These are phyloP conservation scores for Colletotrichum agaves DNA, from an alignment of 2,329 filamentous ascomycete genomes.

Conservation along the genomic window DNA sequence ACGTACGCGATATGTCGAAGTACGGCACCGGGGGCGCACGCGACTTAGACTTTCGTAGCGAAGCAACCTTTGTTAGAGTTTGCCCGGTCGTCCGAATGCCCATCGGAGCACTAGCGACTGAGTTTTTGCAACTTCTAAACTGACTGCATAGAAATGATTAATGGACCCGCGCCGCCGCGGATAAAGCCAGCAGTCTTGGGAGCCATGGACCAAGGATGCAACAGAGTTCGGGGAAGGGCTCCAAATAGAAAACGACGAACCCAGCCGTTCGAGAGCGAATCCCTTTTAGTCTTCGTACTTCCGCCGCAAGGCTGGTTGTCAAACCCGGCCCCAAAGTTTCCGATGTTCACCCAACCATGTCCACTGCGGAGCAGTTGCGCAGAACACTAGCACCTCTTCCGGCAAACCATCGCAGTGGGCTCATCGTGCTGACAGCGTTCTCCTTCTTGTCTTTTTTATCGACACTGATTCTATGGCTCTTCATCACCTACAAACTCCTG, in stretches of 20 bases:
- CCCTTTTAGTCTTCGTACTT: too few relatives aligned
- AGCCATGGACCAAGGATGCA: background rate
- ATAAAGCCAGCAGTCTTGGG: background rate
- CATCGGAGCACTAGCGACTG: background rate
- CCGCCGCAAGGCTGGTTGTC: too few relatives aligned
- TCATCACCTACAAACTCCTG: constrained; percentile 29
- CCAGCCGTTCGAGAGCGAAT: too few relatives aligned
- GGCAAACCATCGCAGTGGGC: constrained; percentile 18
- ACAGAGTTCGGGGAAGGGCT: background rate
- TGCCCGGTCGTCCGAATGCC: background rate
- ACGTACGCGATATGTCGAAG: background rate
- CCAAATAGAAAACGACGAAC: background rate
- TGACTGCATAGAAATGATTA: background rate
- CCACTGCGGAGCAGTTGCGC: constrained; percentile 19
- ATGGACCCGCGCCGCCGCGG: background rate
- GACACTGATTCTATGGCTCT: constrained; percentile 16
- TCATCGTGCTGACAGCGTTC: constrained; percentile 11
- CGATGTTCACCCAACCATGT: constrained; percentile 4
- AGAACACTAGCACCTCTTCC: constrained; percentile 21
- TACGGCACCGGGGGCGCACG: background rate
- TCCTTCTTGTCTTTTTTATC: constrained; percentile 22
- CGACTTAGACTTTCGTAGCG: background rate
- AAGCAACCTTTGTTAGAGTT: background rate
- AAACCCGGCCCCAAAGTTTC: too few relatives aligned
- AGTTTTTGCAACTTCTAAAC: constrained; percentile 4